Percentiles rank a stretch among this genome's conserved stretches.
These are phyloP conservation scores for Thielaviopsis cerberus DNA, from an alignment of 2,329 filamentous ascomycete species.

Conservation along the genomic window DNA sequence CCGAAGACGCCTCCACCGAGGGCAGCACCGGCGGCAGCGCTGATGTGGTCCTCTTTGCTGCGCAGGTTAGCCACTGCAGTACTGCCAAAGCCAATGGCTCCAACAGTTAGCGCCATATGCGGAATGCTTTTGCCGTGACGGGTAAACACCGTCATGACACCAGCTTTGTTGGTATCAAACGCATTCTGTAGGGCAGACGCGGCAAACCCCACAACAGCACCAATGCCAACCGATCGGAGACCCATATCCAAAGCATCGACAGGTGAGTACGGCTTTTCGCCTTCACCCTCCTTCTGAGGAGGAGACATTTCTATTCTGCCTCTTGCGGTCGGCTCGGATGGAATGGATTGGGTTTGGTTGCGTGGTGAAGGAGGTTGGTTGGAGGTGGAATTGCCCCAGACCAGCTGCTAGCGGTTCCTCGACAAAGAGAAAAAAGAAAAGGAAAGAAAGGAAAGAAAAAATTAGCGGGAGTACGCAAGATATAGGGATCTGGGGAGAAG, in stretches of 20 bases:
- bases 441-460: not conserved
- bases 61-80: constrained; percentile 67
- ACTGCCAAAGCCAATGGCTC: constrained; percentile 59
- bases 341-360: not conserved
- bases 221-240: constrained; percentile 44
- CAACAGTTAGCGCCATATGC: constrained; percentile 29
- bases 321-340: not conserved
- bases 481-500: not conserved
- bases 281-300: not conserved
- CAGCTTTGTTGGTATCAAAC: constrained; percentile 63
- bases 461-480: not conserved
- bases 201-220: constrained; percentile 50
- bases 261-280: constrained; percentile 37
- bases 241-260: constrained; percentile 56
- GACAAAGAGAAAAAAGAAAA: constrained; percentile 1
- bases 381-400: constrained; percentile 6
- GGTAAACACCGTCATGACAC: constrained; percentile 62
- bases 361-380: not conserved
- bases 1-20: constrained; percentile 55
- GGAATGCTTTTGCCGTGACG: constrained; percentile 57
- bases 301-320: constrained; percentile 9
- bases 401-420: constrained; percentile 10
- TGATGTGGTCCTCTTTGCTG: constrained; percentile 63
- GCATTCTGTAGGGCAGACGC: constrained; percentile 72
- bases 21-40: constrained; percentile 59